Evolutionary conservation across 108 stramenopile genomes (phyloP).

Genomic region (Nitzschia sp.): DNA sequence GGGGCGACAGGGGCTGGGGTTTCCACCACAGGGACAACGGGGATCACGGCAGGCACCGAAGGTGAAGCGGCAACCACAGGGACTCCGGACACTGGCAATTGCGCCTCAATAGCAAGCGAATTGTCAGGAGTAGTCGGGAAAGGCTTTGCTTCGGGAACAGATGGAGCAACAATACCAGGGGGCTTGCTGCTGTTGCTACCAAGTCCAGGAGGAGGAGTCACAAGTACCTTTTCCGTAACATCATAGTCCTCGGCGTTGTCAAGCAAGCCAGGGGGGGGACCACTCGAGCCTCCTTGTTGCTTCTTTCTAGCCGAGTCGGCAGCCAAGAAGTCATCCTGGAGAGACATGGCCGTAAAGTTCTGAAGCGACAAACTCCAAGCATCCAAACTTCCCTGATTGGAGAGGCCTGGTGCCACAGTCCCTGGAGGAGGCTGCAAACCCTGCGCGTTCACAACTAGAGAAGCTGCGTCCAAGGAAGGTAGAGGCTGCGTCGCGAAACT

Average conservation of each 20-base stretch:
- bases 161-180: background rate
- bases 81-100: background rate
- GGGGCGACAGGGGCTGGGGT: constrained; percentile 3
- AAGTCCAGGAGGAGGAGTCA: constrained; percentile 41
- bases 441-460: constrained; percentile 51
- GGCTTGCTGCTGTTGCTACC: constrained; percentile 5
- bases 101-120: constrained; percentile 13
- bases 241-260: constrained; percentile 49
- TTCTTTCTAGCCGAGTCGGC: constrained; percentile 75
- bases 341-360: constrained; percentile 63
- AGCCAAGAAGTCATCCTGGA: constrained; percentile 73
- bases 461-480: constrained; percentile 55
- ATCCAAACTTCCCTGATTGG: constrained; percentile 32
- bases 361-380: constrained; percentile 74
- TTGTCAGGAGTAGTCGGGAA: constrained; percentile 41
- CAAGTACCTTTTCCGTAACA: constrained; percentile 30
- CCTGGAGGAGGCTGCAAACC: background rate
- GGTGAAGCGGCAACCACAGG: background rate
- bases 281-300: constrained; percentile 6
- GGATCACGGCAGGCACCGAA: background rate
- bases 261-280: constrained; percentile 27
- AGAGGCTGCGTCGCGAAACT: constrained; percentile 13
- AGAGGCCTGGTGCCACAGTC: constrained; percentile 2
- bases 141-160: constrained; percentile 12
- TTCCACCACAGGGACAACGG: background rate